Evolutionary conservation across 331 rosid genomes (phyloP).

Genomic region (Acacia pycnantha): DNA sequence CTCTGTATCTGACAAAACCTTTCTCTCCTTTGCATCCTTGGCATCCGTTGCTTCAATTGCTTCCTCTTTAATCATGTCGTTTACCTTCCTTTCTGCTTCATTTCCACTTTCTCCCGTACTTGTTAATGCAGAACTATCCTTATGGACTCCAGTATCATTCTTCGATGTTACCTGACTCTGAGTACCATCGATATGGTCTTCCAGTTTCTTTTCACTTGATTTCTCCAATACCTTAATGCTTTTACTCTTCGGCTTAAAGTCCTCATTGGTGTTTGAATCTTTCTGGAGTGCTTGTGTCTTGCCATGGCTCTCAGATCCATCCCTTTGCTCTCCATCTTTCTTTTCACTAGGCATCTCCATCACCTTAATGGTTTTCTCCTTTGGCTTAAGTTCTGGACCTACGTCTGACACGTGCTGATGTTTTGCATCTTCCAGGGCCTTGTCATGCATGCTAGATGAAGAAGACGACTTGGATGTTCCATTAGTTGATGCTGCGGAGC

Average conservation of each 20-base stretch:
- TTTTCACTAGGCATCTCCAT: constrained; percentile 21
- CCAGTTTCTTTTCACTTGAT: constrained; percentile 22
- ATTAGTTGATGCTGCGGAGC: not conserved
- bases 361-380: constrained; percentile 28
- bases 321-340: not conserved
- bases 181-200: not conserved
- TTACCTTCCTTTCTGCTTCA: constrained; percentile 2
- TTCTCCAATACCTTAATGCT: constrained; percentile 26
- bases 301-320: not conserved
- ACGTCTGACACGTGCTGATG: not conserved
- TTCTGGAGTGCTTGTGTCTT: not conserved
- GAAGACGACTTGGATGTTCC: constrained; percentile 13
- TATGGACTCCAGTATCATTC: not conserved
- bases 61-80: not conserved
- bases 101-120: constrained; percentile 5
- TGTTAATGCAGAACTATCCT: not conserved
- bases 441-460: constrained; percentile 6
- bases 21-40: not conserved
- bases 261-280: constrained; percentile 5
- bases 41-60: constrained; percentile 4
- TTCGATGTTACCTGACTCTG: not conserved
- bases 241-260: constrained; percentile 27
- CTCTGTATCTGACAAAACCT: constrained; percentile 40
- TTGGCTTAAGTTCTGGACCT: not conserved
- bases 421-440: not conserved